Evolutionary conservation across 2,329 filamentous ascomycete species (phyloP).

Genomic region (Trichoderma arundinaceum): DNA sequence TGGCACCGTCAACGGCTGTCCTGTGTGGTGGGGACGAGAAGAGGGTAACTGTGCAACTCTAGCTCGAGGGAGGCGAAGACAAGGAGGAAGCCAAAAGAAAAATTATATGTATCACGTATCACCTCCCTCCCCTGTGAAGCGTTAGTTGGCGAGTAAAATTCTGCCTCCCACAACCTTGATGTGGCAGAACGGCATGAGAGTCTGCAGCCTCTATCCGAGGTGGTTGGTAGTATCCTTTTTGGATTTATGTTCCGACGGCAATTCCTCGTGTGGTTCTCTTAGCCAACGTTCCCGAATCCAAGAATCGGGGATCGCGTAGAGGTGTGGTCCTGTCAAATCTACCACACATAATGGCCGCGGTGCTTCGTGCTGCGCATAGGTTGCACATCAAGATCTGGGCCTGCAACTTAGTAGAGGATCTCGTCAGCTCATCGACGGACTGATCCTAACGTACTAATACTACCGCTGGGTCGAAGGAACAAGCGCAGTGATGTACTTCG

Average conservation of each 20-base stretch:
- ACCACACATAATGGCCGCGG: neutral
- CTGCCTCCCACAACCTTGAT: neutral
- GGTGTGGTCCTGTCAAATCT: constrained; percentile 22
- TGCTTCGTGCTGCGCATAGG: neutral
- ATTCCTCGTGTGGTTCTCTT: neutral
- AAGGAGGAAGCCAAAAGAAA: constrained; percentile 1
- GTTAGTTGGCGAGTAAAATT: neutral
- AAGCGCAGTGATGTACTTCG: neutral
- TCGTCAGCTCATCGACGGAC: neutral
- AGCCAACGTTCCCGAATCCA: constrained; percentile 12
- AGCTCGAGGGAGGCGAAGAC: neutral
- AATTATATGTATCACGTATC: constrained; percentile 13
- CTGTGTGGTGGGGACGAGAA: constrained; percentile 3
- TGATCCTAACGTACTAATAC: neutral
- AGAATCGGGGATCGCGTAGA: neutral
- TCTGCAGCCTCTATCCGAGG: neutral
- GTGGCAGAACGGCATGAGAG: neutral
- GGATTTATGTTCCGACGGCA: neutral
- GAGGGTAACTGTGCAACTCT: constrained; percentile 1
- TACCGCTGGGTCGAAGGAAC: neutral
- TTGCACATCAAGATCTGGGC: neutral
- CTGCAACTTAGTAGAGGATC: neutral
- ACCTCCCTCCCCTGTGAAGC: constrained; percentile 8
- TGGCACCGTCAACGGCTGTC: neutral
- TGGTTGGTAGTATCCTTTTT: neutral